A percentile compares a stretch with the other conserved stretches of the same genome.
Conservation (phyloP, 2,329 filamentous ascomycete genomes). For the Scytalidium sp. region DNA sequence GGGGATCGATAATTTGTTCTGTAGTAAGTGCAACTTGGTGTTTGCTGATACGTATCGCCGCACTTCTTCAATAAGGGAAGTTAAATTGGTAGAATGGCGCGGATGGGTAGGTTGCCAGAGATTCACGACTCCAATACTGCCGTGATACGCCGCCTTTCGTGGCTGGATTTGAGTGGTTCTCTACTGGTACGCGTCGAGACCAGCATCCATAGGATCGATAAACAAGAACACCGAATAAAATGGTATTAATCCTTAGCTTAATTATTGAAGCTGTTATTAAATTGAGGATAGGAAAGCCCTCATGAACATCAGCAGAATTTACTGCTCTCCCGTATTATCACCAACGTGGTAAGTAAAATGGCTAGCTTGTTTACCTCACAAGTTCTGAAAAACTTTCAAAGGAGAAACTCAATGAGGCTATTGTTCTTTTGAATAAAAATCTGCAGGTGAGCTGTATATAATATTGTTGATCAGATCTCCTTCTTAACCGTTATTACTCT, state of each 20-base stretch:
- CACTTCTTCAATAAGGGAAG: too few species aligned
- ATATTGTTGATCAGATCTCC: not conserved
- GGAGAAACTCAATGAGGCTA: constrained; percentile 96
- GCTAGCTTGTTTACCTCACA: constrained; percentile 4
- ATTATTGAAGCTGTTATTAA: not conserved
- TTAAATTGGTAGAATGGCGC: too few species aligned
- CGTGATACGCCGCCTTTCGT: not conserved
- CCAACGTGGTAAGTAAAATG: constrained; percentile 77
- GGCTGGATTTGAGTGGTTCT: not conserved
- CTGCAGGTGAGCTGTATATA: constrained; percentile 61
- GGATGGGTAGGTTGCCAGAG: too few species aligned
- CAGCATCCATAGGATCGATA: constrained; percentile 4
- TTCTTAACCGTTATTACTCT: not conserved
- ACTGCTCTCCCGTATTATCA: constrained; percentile 91
- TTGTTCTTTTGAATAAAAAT: constrained; percentile 88
- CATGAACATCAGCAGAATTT: constrained; percentile 97
- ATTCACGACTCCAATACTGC: not conserved
- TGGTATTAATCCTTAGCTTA: constrained; percentile 9
- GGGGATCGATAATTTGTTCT: too few species aligned
- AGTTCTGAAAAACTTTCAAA: constrained; percentile 32
- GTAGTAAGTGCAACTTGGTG: too few species aligned
- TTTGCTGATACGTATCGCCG: too few species aligned
- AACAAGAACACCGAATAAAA: constrained; percentile 3
- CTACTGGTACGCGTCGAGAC: constrained; percentile 12
- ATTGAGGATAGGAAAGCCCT: constrained; percentile 72